Evolutionary conservation across 257 asterid species (phyloP).

Genomic region (Scutellaria minor): DNA sequence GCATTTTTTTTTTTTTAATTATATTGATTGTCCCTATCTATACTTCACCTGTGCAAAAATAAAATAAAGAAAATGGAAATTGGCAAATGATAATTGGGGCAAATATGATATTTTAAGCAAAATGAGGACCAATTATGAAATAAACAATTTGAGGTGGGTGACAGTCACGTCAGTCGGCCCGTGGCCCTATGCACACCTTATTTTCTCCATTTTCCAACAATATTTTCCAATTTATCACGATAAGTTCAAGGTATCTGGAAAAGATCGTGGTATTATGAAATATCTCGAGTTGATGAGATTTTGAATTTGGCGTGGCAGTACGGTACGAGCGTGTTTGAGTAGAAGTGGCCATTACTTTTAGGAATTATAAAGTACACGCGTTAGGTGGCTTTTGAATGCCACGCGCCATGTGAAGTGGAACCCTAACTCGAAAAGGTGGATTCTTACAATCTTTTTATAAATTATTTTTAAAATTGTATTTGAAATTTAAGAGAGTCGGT

Average conservation of each 20-base stretch:
- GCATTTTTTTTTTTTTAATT: not conserved
- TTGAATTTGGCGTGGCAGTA: not conserved
- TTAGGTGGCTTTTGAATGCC: not conserved
- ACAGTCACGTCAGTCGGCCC: conserved; percentile 48
- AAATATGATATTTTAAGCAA: conserved; percentile 29
- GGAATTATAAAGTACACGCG: not conserved
- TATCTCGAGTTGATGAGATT: not conserved
- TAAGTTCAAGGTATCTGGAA: not conserved
- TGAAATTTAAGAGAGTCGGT: not conserved
- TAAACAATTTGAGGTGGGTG: conserved; percentile 40
- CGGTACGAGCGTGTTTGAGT: conserved; percentile 11
- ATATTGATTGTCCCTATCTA: not conserved
- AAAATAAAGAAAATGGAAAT: not conserved
- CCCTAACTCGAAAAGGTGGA: not conserved
- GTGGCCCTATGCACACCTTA: conserved; percentile 28
- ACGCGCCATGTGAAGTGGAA: not conserved
- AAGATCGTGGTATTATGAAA: not conserved
- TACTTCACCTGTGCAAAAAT: not conserved
- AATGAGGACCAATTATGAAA: conserved; percentile 20
- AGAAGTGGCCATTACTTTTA: not conserved
- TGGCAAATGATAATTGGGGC: conserved; percentile 7
- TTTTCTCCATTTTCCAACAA: conserved; percentile 40
- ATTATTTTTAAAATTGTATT: not conserved
- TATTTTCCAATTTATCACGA: not conserved
- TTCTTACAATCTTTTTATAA: not conserved